phyloP scores from a whole-genome alignment of 805 yeast genomes.

The Scheffersomyces amazonensis region DNA sequence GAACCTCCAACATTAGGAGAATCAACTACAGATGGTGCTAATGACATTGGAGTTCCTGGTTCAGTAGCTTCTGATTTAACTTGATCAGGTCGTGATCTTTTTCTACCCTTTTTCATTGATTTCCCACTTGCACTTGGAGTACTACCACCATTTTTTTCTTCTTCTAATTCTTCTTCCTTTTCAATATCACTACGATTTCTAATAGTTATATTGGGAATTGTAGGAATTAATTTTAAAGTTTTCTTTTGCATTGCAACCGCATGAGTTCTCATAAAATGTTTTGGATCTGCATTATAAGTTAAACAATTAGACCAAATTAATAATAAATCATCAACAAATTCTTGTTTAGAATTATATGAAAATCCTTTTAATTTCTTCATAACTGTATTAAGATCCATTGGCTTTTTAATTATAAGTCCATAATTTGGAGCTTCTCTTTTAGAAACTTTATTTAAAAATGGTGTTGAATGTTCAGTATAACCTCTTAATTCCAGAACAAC shows the following conservation, averaged over 20 bases:
- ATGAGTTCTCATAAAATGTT: conserved; percentile 84
- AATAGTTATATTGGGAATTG: conserved; percentile 85
- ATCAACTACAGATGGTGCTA: conserved; percentile 11
- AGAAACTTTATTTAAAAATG: conserved; percentile 92
- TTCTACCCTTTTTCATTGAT: conserved; percentile 39
- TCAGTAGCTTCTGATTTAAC: conserved; percentile 23
- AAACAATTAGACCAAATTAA: conserved; percentile 94
- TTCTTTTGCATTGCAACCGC: conserved; percentile 96
- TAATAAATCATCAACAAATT: conserved; percentile 93
- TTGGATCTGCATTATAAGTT: conserved; percentile 91
- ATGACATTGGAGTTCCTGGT: conserved; percentile 4
- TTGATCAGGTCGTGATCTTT: conserved; percentile 33
- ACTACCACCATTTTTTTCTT: conserved; percentile 20
- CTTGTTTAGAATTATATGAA: conserved; percentile 79
- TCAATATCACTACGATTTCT: conserved; percentile 73
- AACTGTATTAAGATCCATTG: conserved; percentile 96
- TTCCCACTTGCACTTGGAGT: conserved; percentile 29
- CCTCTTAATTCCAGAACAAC: conserved; percentile 88
- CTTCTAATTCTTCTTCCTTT: conserved; percentile 49
- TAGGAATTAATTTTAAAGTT: conserved; percentile 68
- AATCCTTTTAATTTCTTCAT: conserved; percentile 81
- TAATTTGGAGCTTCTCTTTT: conserved; percentile 98
- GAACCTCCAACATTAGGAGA: conserved; percentile 9
- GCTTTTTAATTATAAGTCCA: conserved; percentile 81
- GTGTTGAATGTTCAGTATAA: conserved; percentile 94